phyloP scores from a whole-genome alignment of 2,329 filamentous ascomycete species.

The Hirsutella rhossiliensis region DNA sequence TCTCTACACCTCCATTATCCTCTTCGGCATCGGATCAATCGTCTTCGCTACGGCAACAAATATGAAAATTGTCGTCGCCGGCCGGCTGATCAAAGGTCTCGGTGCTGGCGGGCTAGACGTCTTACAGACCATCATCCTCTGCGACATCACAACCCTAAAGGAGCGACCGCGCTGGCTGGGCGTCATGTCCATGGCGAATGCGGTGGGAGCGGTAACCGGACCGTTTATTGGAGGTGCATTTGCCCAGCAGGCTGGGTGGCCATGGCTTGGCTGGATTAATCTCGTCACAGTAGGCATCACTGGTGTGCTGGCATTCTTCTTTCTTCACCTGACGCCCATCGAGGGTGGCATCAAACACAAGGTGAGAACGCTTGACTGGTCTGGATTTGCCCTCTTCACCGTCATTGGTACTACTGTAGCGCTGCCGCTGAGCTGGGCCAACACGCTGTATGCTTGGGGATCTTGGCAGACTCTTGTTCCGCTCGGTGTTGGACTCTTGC shows the following conservation, averaged over 20 bases:
- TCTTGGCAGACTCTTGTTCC: constrained; percentile 21
- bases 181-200: constrained; percentile 11
- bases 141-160: constrained; percentile 21
- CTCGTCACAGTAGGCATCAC: constrained; percentile 14
- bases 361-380: constrained; percentile 21
- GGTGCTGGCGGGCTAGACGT: constrained; percentile 20
- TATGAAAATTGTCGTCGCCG: constrained; percentile 16
- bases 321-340: constrained; percentile 7
- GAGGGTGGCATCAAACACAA: neutral
- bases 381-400: constrained; percentile 15
- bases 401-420: constrained; percentile 12
- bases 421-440: constrained; percentile 22
- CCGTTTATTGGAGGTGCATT: constrained; percentile 15
- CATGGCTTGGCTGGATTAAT: constrained; percentile 23
- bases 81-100: constrained; percentile 19
- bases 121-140: constrained; percentile 15
- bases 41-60: constrained; percentile 19
- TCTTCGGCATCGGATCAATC: constrained; percentile 28
- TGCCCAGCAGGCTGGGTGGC: constrained; percentile 11
- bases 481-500: constrained; percentile 14
- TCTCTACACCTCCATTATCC: constrained; percentile 14
- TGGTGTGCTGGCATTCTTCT: constrained; percentile 10
- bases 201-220: constrained; percentile 10
- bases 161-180: constrained; percentile 17
- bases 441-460: constrained; percentile 17